phyloP scores from a whole-genome alignment of 208 protist species.

The Trypanosoma cruzi region DNA sequence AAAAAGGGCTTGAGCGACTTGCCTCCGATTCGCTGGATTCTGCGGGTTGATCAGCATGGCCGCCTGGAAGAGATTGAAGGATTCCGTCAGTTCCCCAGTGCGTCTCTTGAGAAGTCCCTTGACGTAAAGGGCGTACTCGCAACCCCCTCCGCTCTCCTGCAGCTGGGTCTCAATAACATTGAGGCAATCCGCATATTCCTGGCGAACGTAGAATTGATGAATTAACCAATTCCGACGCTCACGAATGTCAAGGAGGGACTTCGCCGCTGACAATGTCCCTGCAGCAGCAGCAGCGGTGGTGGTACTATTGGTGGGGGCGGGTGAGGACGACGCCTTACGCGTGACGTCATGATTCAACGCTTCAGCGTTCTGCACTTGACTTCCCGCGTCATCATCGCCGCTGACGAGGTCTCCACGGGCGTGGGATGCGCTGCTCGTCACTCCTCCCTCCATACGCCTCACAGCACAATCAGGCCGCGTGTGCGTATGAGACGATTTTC shows the following conservation, averaged over 20 bases:
- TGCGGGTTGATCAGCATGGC: constrained; percentile 90
- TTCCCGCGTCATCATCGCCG: neutral
- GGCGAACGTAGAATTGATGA: constrained; percentile 90
- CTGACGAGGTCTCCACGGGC: neutral
- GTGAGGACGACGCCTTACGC: neutral
- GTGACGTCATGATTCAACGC: neutral
- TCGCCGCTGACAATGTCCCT: neutral
- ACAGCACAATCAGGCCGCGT: neutral
- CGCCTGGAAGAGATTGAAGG: constrained; percentile 92
- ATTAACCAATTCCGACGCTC: constrained; percentile 95
- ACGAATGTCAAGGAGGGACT: constrained; percentile 31
- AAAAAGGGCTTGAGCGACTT: constrained; percentile 90
- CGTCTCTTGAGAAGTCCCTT: constrained; percentile 93
- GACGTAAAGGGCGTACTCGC: constrained; percentile 92
- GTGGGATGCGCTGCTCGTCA: neutral
- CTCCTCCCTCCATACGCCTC: constrained; percentile 2
- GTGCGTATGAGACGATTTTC: neutral
- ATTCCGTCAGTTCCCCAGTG: constrained; percentile 94
- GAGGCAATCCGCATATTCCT: constrained; percentile 91
- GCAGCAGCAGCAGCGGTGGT: neutral
- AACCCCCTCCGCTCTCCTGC: constrained; percentile 69
- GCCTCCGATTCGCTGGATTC: constrained; percentile 91
- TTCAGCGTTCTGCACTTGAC: neutral
- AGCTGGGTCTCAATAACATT: constrained; percentile 91
- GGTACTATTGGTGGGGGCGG: neutral